Conservation (phyloP, 148 eudicot genomes). For the Silene latifolia region DNA sequence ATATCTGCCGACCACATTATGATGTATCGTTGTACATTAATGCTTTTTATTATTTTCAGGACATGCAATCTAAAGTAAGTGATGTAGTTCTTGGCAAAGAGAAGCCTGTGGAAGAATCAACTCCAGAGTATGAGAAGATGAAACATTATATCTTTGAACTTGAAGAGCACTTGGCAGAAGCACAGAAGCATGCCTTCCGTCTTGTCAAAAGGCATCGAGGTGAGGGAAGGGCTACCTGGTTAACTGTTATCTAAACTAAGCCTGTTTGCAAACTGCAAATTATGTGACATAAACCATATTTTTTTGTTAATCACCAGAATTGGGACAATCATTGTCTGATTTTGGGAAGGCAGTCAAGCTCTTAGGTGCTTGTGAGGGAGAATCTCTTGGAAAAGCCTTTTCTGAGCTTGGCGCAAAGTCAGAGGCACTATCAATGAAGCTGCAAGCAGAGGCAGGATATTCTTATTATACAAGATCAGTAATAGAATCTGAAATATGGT, state of each 20-base stretch:
- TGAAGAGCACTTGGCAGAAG: slow-evolving; percentile 91
- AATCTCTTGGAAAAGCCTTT: slow-evolving; percentile 82
- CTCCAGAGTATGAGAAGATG: slow-evolving; percentile 85
- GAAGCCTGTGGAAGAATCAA: slow-evolving; percentile 83
- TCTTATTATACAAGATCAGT: not conserved
- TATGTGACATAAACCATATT: slow-evolving; percentile 8
- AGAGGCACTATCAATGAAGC: slow-evolving; percentile 62
- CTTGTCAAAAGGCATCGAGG: slow-evolving; percentile 97
- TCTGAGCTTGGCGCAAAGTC: slow-evolving; percentile 82
- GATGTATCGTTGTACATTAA: not conserved
- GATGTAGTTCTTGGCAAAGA: slow-evolving; percentile 93
- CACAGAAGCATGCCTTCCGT: slow-evolving; percentile 87
- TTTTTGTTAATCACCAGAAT: slow-evolving; percentile 37
- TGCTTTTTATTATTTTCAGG: slow-evolving; percentile 36
- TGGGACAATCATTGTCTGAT: slow-evolving; percentile 84
- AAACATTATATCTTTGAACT: slow-evolving; percentile 83
- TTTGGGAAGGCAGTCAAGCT: slow-evolving; percentile 93
- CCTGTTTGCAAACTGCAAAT: slow-evolving; percentile 15
- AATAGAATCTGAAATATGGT: not conserved
- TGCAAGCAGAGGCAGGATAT: slow-evolving; percentile 45
- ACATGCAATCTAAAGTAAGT: slow-evolving; percentile 83
- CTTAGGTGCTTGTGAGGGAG: slow-evolving; percentile 80
- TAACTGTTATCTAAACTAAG: not conserved
- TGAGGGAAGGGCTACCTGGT: slow-evolving; percentile 23
- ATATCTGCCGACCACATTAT: not conserved